Evolutionary conservation across 164 flowering plant genomes (phyloP).

Genomic region (Piper betle): DNA sequence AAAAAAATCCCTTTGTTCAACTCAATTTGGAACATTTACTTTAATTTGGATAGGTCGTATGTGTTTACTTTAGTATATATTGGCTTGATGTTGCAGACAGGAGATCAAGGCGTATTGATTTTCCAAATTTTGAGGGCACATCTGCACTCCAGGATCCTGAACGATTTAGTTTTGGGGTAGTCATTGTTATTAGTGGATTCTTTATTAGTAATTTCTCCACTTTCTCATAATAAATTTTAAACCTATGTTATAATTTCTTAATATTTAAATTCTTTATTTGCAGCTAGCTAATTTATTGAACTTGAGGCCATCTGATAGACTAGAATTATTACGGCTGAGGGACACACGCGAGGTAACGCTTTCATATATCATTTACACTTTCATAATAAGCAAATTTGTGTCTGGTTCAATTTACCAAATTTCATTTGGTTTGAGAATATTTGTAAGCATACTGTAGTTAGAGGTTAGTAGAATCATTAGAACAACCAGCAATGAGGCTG

Average conservation of each 20-base stretch:
- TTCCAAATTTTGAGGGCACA: slow-evolving; percentile 60
- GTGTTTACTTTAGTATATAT: background rate
- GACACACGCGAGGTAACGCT: slow-evolving; percentile 64
- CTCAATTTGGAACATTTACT: background rate
- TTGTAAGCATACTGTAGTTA: no score
- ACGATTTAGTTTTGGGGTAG: slow-evolving; percentile 95
- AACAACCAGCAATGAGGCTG: no score
- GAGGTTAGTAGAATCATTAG: no score
- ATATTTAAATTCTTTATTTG: slow-evolving; percentile 2
- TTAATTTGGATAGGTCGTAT: no score
- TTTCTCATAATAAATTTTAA: background rate
- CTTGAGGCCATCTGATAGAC: slow-evolving; percentile 59
- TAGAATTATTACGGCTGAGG: slow-evolving; percentile 65
- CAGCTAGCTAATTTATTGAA: slow-evolving; percentile 66
- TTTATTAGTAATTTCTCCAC: background rate
- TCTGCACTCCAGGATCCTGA: slow-evolving; percentile 71
- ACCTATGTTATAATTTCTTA: background rate
- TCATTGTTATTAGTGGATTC: background rate
- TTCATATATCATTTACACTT: background rate
- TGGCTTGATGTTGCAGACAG: slow-evolving; percentile 28
- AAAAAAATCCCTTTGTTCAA: background rate
- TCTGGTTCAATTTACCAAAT: no score
- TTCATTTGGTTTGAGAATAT: no score
- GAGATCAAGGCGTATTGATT: slow-evolving; percentile 40
- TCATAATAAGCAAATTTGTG: no score